These are phyloP conservation scores for Pythium phragmitis DNA, from an alignment of 352 stramenopile genomes.

Conservation along the genomic window DNA sequence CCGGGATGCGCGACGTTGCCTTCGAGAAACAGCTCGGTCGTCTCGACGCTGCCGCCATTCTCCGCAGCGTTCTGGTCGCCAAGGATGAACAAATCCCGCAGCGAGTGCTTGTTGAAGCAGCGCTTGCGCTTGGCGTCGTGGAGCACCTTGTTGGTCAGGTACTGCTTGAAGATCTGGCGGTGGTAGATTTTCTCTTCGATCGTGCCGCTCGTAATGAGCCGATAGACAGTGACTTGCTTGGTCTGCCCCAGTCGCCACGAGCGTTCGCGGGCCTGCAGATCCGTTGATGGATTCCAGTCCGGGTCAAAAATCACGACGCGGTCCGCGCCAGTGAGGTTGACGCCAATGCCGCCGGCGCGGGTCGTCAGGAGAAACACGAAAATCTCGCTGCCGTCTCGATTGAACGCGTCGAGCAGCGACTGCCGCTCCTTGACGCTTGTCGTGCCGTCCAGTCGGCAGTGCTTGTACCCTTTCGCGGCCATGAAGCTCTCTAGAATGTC, in stretches of 20 bases:
- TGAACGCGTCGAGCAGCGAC: constrained; percentile 96
- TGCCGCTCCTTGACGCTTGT: constrained; percentile 94
- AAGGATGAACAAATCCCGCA: constrained; percentile 96
- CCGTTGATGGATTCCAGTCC: constrained; percentile 99
- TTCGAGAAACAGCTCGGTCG: constrained; percentile 90
- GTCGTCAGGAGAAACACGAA: constrained; percentile 86
- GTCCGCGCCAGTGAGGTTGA: constrained; percentile 96
- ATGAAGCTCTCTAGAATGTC: constrained; percentile 96
- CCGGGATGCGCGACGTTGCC: constrained; percentile 75
- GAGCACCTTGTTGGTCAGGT: constrained; percentile 96
- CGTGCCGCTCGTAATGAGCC: constrained; percentile 95
- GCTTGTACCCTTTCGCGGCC: constrained; percentile 81
- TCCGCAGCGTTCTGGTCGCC: constrained; percentile 40
- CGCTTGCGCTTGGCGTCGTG: constrained; percentile 96
- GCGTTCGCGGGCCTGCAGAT: constrained; percentile 96
- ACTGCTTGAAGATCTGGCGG: constrained; percentile 99
- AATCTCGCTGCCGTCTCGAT: constrained; percentile 74
- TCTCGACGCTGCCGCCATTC: constrained; percentile 83
- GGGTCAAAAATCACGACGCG: constrained; percentile 97
- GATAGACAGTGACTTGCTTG: constrained; percentile 86
- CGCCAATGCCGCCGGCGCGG: constrained; percentile 94
- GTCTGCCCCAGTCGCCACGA: constrained; percentile 94
- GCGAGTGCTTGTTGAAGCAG: constrained; percentile 96
- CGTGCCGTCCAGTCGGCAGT: constrained; percentile 95
- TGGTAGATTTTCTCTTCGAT: constrained; percentile 99